phyloP scores from a whole-genome alignment of 768 basidiomycete species.

The Ephemerocybe angulata region DNA sequence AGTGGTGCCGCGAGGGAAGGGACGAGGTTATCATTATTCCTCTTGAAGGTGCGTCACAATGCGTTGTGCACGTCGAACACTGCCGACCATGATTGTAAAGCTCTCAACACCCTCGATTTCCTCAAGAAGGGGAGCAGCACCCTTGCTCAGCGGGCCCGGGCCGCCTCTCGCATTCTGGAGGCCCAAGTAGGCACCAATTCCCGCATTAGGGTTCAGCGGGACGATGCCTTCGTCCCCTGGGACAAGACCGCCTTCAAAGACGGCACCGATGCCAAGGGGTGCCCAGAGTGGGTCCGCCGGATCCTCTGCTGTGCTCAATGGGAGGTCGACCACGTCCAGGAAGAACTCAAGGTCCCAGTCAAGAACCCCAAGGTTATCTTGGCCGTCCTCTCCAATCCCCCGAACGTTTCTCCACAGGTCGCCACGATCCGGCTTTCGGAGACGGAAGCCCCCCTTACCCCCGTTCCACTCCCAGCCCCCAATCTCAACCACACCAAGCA shows the following conservation, averaged over 20 bases:
- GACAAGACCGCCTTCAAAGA: constrained; percentile 61
- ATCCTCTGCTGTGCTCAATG: constrained; percentile 80
- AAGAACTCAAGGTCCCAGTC: constrained; percentile 6
- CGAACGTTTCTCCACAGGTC: constrained; percentile 33
- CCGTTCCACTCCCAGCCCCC: constrained; percentile 67
- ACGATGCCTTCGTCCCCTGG: constrained; percentile 82
- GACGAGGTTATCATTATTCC: constrained; percentile 80
- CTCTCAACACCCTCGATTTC: constrained; percentile 85
- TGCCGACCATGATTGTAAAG: constrained; percentile 34
- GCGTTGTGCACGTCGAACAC: neutral
- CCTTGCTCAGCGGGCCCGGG: constrained; percentile 78
- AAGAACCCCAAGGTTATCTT: constrained; percentile 52
- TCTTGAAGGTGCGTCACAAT: constrained; percentile 67
- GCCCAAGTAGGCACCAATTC: constrained; percentile 80
- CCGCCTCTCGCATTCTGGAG: constrained; percentile 86
- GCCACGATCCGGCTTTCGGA: constrained; percentile 28
- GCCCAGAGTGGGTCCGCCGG: constrained; percentile 83
- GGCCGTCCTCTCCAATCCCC: constrained; percentile 44
- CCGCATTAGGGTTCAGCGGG: constrained; percentile 76
- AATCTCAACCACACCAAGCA: constrained; percentile 48
- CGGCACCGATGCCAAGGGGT: constrained; percentile 27
- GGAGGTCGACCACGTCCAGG: constrained; percentile 58
- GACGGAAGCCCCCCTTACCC: constrained; percentile 33
- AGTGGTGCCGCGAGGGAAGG: constrained; percentile 74
- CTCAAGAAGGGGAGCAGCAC: constrained; percentile 85